Base-by-base conservation (phyloP, 805 yeast species). In the Millerozyma miso region DNA sequence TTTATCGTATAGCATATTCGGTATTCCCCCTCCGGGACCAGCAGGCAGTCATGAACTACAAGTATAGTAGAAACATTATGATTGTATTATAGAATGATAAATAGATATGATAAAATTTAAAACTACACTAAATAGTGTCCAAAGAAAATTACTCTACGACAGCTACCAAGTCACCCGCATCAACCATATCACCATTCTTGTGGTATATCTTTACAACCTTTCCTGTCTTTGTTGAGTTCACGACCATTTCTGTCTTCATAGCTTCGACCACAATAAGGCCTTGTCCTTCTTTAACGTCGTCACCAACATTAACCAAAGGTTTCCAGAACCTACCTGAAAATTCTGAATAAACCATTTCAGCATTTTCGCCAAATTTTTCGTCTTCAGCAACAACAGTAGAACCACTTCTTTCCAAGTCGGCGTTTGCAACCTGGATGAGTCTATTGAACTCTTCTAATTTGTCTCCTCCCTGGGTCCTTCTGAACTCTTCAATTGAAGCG, bases 321-420 rank as follows among this genome's bases (percentile, higher is more conserved):
- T 93, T 91, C 99, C 99, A 91, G 76, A 86, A 89, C 53, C 98
- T 76, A 43, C 98, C 99, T n/a, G 96, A 85, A 61, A 81, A 93
- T 62, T 93, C 97, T 17, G 97, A 89, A 60, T 90, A 90, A 15
- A 90, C 87, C 70, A 85, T 59, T 56, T 81, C 87, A 4, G 96
- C 93, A 56, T 74, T 78, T 39, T 88, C 97, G 23, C 87, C 80
- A 57, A 78, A 86, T 44, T 73, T 70, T 39, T 81, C 85, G 13
- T 63, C 73, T 36, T 73, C 75, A 14, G 48, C 49, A 26, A 63
- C 64, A 31, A 69, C 71, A 12, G 68, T 66, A 3, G 76, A 70
- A n/a, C 78, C 75, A 10, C 79, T 62, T 34, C 75, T 66, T 35
- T 71, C 82, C 49, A 86, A 72, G 52, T 87, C 95, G 19, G 82